Evolutionary conservation across 2,329 filamentous ascomycete genomes (phyloP), one percentile per base, ranked within the genome.

Genomic region (Coniochaeta ligniaria): DNA sequence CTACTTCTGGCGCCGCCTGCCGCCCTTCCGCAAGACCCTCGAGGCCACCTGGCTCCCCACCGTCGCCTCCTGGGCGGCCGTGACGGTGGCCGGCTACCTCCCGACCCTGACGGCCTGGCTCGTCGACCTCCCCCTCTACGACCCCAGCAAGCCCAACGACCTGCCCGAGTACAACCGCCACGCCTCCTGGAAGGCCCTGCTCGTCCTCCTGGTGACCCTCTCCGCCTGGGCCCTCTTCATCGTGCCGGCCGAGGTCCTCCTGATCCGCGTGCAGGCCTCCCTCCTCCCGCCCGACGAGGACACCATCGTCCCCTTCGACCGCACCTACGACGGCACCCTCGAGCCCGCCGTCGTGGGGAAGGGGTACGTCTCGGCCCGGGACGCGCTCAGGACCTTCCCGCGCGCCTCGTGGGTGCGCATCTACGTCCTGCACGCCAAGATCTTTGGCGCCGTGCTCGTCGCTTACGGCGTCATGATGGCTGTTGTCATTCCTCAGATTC

Each of bases 261-360:
- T 96, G 62, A 81, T 89, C 65, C 91, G 94, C 64, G 87, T 96
- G 38, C 92, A 96, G 72, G 92, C 93, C 7, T 94, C 91, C 57
- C 86, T 96, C 67, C 85, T 98, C 2, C 85, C 92, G 0, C 88
- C 91, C 62, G 87, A 91, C 20, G 83, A 92, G 66, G 89, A 96
- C 75, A 86, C 91, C 28, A 90, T 97, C 65, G 87, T 98, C 38
- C 88, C 91, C 35, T 96, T 98, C 69, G 94, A 98, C 79, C 90
- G 92, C 65, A 88, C 88, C 33, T 96, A 96, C 69, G 85, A 83
- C 64, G 91, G 91, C 67, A 89, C 87, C 71, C 84, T 94, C 31
- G 84, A 88, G 65, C 87, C 90, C n/a, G 83, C 84, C 62, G 81
- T 92, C 57, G 78, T 92, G n/a, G 91, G 89, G 60, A 83, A 81